Evolutionary conservation across 257 asterid species (phyloP).

Genomic region (Fraxinus quadrangulata): DNA sequence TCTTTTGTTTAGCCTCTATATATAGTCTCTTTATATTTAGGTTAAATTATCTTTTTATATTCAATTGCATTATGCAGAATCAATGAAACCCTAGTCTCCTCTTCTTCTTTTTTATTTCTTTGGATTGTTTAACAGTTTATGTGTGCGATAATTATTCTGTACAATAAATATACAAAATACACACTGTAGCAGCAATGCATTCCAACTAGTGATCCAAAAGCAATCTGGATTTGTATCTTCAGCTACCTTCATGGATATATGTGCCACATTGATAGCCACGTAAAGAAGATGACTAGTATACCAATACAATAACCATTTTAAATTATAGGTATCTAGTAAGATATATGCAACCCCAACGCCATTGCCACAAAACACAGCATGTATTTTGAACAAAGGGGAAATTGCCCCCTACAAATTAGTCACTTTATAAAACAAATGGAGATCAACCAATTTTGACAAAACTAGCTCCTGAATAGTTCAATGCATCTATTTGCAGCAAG

Average conservation of each 20-base stretch:
- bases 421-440: neutral
- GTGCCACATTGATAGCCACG: neutral
- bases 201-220: too few species aligned
- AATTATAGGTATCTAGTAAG: neutral
- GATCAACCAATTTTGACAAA: neutral
- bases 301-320: neutral
- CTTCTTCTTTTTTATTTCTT: too few species aligned
- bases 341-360: neutral
- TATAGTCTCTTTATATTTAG: too few species aligned
- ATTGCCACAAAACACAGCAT: neutral
- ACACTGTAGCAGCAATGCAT: too few species aligned
- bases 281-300: neutral
- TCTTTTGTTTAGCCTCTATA: too few species aligned
- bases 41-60: too few species aligned
- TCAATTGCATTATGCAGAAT: too few species aligned
- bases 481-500: neutral
- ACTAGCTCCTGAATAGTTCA: neutral
- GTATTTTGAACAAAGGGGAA: neutral
- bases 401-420: neutral
- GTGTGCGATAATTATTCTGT: neutral
- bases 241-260: neutral
- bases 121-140: neutral
- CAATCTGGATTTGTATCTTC: neutral
- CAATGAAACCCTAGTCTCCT: too few species aligned
- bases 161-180: too few species aligned